phyloP scores from a whole-genome alignment of 768 basidiomycete species.

The Gyrodon lividus region DNA sequence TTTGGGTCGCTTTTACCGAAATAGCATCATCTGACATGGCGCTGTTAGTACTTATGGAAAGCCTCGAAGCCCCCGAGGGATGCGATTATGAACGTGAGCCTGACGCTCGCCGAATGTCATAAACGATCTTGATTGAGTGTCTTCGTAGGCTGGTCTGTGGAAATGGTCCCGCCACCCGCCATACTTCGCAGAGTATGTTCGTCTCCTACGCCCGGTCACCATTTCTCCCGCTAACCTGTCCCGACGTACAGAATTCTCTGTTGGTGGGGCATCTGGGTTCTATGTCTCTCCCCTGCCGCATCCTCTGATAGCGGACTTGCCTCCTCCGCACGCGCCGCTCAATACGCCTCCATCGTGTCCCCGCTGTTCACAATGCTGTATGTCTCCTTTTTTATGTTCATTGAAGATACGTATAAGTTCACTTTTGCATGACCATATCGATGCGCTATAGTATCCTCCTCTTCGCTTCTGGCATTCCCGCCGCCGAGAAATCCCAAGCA shows the following conservation, averaged over 20 bases:
- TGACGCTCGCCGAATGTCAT: not conserved
- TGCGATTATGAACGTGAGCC: slow-evolving; percentile 47
- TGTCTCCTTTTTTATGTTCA: not conserved
- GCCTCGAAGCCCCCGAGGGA: slow-evolving; percentile 45
- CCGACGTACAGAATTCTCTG: slow-evolving; percentile 47
- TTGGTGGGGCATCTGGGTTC: slow-evolving; percentile 67
- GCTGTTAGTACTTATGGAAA: slow-evolving; percentile 50
- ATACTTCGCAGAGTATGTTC: slow-evolving; percentile 65
- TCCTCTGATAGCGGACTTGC: slow-evolving; percentile 39
- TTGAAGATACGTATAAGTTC: too few relatives aligned
- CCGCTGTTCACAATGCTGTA: slow-evolving; percentile 67
- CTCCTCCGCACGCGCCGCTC: slow-evolving; percentile 46
- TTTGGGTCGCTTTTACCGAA: not conserved
- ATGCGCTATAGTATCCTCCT: slow-evolving; percentile 45
- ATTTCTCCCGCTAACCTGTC: not conserved
- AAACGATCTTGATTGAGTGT: not conserved
- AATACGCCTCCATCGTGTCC: slow-evolving; percentile 57
- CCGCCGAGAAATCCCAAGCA: slow-evolving; percentile 65
- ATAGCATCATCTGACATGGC: not conserved
- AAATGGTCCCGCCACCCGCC: slow-evolving; percentile 63
- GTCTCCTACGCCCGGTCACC: slow-evolving; percentile 4
- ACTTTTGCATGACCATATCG: too few relatives aligned
- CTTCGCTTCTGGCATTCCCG: slow-evolving; percentile 69
- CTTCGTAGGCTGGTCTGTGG: slow-evolving; percentile 48
- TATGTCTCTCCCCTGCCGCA: slow-evolving; percentile 57